A percentile compares a stretch with the other conserved stretches of the same genome.
Evolutionary conservation across 495 filamentous ascomycete species (phyloP).

Genomic region (Eremomyces bilateralis): DNA sequence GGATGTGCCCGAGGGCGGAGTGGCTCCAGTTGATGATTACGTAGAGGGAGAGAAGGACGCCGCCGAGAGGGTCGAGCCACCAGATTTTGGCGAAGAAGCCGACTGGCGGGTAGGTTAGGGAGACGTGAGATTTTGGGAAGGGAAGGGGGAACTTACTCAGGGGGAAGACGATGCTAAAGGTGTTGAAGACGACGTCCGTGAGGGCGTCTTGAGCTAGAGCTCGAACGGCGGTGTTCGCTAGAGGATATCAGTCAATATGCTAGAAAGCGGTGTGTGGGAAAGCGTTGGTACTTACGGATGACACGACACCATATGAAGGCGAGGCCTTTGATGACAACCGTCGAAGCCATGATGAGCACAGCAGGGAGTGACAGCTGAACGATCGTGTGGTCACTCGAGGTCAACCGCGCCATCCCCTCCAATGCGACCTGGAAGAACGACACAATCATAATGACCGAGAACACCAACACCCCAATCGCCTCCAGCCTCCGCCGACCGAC

Average conservation of each 20-base stretch:
- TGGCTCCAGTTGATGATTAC: conserved; percentile 73
- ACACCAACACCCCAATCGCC: conserved; percentile 29
- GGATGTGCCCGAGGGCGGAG: conserved; percentile 59
- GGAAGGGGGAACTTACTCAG: conserved; percentile 28
- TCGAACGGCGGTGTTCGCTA: conserved; percentile 75
- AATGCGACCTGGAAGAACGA: conserved; percentile 72
- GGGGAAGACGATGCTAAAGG: conserved; percentile 68
- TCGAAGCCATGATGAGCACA: conserved; percentile 60
- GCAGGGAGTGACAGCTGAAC: conserved; percentile 55
- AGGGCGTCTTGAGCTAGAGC: conserved; percentile 49
- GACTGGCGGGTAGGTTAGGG: conserved; percentile 21
- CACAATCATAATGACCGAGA: conserved; percentile 38
- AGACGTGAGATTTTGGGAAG: too few relatives aligned
- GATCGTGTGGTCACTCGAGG: conserved; percentile 37
- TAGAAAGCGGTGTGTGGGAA: too few relatives aligned
- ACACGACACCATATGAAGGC: conserved; percentile 84
- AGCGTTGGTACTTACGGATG: too few relatives aligned
- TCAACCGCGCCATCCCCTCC: conserved; percentile 46
- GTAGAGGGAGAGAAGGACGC: conserved; percentile 54
- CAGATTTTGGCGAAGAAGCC: conserved; percentile 58
- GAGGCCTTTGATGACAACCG: conserved; percentile 59
- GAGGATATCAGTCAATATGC: too few relatives aligned
- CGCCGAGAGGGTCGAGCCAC: conserved; percentile 75
- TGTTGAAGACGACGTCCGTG: conserved; percentile 75
- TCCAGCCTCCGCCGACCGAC: conserved; percentile 52